These are phyloP conservation scores for Umbelopsis ramanniana DNA, from an alignment of 192 early-diverging fungal genomes.

Conservation along the genomic window DNA sequence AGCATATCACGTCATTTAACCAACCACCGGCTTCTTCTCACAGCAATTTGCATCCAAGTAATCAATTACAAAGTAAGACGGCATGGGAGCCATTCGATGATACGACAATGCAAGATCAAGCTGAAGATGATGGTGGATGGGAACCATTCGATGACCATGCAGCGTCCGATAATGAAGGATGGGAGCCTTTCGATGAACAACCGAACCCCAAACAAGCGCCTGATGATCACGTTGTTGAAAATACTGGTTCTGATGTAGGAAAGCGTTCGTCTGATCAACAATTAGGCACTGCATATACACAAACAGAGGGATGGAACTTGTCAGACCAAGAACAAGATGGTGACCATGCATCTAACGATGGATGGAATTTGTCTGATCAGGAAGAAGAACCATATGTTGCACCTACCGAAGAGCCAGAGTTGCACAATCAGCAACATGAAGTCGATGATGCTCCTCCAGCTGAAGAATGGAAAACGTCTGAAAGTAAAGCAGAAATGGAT, in stretches of 20 bases:
- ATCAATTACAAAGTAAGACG: not conserved
- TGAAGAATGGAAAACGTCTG: not conserved
- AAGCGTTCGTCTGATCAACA: not conserved
- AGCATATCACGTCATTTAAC: not conserved
- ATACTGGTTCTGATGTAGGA: not conserved
- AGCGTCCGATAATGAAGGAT: not conserved
- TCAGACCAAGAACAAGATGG: not conserved
- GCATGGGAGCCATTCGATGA: slow-evolving; percentile 17
- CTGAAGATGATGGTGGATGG: not conserved
- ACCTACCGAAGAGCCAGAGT: not conserved
- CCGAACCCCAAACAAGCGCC: not conserved
- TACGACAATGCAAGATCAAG: not conserved
- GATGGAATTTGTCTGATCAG: not conserved
- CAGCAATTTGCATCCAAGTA: too few species aligned
- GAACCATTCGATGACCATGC: slow-evolving; percentile 5
- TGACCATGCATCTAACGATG: not conserved
- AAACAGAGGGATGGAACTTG: not conserved
- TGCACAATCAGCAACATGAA: not conserved
- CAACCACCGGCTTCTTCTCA: not conserved
- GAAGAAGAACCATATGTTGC: not conserved
- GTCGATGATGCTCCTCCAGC: not conserved
- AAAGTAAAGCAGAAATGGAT: not conserved
- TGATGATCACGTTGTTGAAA: not conserved
- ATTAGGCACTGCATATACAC: not conserved
- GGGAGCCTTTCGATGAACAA: not conserved